A percentile compares a stretch with the other conserved stretches of the same genome.
Evolutionary conservation across 1,284 basidiomycete species (phyloP).

Genomic region (Moesziomyces parantarcticus): DNA sequence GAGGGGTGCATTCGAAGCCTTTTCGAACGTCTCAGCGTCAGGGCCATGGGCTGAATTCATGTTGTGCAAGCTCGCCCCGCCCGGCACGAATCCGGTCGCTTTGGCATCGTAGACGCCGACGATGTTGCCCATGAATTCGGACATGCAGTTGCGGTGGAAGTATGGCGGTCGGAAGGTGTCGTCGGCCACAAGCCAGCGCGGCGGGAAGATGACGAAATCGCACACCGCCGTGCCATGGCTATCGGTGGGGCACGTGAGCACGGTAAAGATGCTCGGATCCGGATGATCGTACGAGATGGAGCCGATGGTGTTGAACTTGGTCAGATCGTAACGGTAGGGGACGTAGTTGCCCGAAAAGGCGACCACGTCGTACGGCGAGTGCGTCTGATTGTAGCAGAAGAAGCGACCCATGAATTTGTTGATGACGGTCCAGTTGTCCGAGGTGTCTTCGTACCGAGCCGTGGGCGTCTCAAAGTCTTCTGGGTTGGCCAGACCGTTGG

Average conservation of each 20-base stretch:
- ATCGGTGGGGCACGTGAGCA: conserved; percentile 68
- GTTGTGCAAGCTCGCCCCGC: conserved; percentile 60
- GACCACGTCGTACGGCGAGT: conserved; percentile 80
- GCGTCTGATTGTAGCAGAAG: conserved; percentile 74
- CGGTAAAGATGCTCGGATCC: conserved; percentile 64
- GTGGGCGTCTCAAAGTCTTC: conserved; percentile 76
- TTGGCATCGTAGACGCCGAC: conserved; percentile 52
- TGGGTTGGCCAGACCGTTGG: conserved; percentile 68
- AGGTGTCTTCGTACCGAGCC: conserved; percentile 76
- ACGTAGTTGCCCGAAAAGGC: conserved; percentile 76
- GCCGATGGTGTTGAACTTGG: conserved; percentile 77
- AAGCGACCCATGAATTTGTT: conserved; percentile 74
- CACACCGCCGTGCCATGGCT: conserved; percentile 73
- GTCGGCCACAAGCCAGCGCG: conserved; percentile 43
- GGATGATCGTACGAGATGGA: conserved; percentile 73
- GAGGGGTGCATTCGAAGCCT: conserved; percentile 37
- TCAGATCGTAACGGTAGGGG: conserved; percentile 78
- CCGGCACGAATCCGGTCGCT: conserved; percentile 39
- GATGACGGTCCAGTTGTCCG: conserved; percentile 68
- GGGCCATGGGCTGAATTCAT: conserved; percentile 61
- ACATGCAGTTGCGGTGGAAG: conserved; percentile 53
- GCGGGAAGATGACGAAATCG: conserved; percentile 59
- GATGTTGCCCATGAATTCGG: conserved; percentile 53
- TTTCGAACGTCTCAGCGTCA: conserved; percentile 50
- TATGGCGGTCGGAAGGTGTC: conserved; percentile 48